Evolutionary conservation across 2,329 filamentous ascomycete species (phyloP).

Genomic region (Aspergillus aculeatus): DNA sequence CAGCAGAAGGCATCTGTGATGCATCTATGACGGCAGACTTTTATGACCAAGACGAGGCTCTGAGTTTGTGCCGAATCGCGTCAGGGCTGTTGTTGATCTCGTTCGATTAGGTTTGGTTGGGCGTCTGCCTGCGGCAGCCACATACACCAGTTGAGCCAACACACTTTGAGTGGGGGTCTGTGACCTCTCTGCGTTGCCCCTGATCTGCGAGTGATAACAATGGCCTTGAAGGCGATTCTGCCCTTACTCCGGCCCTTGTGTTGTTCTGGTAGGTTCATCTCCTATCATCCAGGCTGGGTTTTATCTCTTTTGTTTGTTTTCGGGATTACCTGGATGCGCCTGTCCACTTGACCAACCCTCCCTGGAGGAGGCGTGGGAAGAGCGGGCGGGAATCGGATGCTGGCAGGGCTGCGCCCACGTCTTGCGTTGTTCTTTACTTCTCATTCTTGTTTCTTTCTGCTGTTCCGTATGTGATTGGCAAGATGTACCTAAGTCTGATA

Average conservation of each 20-base stretch:
- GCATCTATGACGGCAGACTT: constrained; percentile 24
- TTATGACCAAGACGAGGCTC: constrained; percentile 6
- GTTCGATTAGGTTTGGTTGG: constrained; percentile 1
- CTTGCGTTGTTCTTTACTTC: constrained; percentile 22
- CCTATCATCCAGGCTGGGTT: constrained; percentile 53
- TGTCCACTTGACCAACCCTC: constrained; percentile 22
- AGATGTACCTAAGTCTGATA: constrained; percentile 23
- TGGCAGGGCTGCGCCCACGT: constrained; percentile 40
- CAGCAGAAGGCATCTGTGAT: constrained; percentile 37
- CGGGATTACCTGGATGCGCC: constrained; percentile 36
- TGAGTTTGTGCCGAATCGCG: background rate
- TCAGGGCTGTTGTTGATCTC: background rate
- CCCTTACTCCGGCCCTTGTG: background rate
- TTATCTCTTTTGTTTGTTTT: constrained; percentile 6
- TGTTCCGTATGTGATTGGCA: constrained; percentile 24
- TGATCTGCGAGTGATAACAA: background rate
- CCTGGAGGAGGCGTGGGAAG: constrained; percentile 27
- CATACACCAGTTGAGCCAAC: constrained; percentile 27
- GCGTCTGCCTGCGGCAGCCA: constrained; percentile 30
- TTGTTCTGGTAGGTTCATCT: constrained; percentile 51
- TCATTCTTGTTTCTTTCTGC: constrained; percentile 15
- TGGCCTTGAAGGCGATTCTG: background rate
- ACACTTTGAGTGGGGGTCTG: constrained; percentile 25
- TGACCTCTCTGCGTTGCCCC: constrained; percentile 22
- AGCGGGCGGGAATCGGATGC: constrained; percentile 51